Evolutionary conservation across 2,329 filamentous ascomycete species (phyloP), one percentile per base, ranked within the genome.

Genomic region (Colletotrichum somersetense): DNA sequence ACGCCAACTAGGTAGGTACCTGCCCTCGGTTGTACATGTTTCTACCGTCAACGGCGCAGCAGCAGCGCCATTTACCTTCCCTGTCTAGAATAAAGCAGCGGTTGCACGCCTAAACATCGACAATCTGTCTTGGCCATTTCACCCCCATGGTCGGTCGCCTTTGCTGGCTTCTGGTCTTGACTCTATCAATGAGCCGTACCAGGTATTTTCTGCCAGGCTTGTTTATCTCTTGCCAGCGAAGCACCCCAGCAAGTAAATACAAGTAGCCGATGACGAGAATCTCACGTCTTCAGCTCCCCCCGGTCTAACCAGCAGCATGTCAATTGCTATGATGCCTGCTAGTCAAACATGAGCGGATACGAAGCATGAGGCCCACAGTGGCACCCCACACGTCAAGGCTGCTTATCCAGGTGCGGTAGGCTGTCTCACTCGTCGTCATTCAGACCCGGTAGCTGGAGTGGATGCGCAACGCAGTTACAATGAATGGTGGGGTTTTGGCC

Each of bases 271-370:
- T 59, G 48, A 53, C 58, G 35, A 57, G 65, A 50, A 59, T 52
- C 52, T 59, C 58, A 20, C 52, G 63, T 71, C 53, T 59, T 63
- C 58, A 64, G 66, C 52, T 20, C 52, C 58, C 58, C 65, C n/a
- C 33, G n/a, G 52, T 40, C 65, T 63, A 63, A 30, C 44, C 58
- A 58, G 58, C 65, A 68, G 57, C 58, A n/a, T 59, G 26, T 58
- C 69, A 68, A 72, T 66, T 42, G 58, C 58, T 58, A 53, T 38
- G 50, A 68, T 68, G 33, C 53, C 58, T 59, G 53, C 58, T 72
- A 72, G 69, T 68, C 69, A 72, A 72, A 68, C 65, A 48, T 53
- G 58, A 59, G 69, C 69, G 58, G 53, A 63, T 40, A 46, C 40
- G 42, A 42, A 68, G 58, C 65, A 46, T 33, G 42, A 42, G 63